These are phyloP conservation scores for Cutaneotrichosporon mucoides DNA, from an alignment of 1,284 basidiomycete species.

Conservation along the genomic window DNA sequence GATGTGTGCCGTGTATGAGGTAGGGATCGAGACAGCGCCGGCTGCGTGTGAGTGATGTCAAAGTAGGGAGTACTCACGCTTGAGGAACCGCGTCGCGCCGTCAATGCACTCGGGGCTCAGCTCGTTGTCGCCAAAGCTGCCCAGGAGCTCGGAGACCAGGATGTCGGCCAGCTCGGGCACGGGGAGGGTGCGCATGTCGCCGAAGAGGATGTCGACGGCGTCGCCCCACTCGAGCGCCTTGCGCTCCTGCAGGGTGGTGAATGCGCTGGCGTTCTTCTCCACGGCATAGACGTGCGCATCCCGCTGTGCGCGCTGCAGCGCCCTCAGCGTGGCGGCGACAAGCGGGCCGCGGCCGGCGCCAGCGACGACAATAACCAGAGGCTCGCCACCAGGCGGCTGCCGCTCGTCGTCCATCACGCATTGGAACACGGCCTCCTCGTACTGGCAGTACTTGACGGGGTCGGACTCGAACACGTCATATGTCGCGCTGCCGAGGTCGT, in stretches of 20 bases:
- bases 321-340: slow-evolving; percentile 77
- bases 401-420: slow-evolving; percentile 69
- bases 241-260: slow-evolving; percentile 82
- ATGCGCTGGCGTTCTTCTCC: slow-evolving; percentile 94
- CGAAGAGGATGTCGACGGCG: slow-evolving; percentile 74
- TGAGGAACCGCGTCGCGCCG: slow-evolving; percentile 86
- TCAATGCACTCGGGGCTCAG: slow-evolving; percentile 96
- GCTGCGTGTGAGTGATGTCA: slow-evolving; percentile 52
- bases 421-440: slow-evolving; percentile 85
- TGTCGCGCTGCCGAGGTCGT: slow-evolving; percentile 89
- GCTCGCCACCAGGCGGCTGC: not conserved
- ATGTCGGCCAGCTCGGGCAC: slow-evolving; percentile 86
- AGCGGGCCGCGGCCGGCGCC: slow-evolving; percentile 94
- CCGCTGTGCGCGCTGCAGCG: slow-evolving; percentile 65
- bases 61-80: slow-evolving; percentile 57
- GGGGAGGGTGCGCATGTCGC: slow-evolving; percentile 84
- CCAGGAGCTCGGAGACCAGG: slow-evolving; percentile 90
- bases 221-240: slow-evolving; percentile 77
- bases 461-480: slow-evolving; percentile 98
- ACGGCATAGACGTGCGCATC: slow-evolving; percentile 76
- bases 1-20: slow-evolving; percentile 90
- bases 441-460: slow-evolving; percentile 91
- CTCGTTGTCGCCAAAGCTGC: slow-evolving; percentile 98
- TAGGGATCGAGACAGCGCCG: slow-evolving; percentile 90
- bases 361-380: slow-evolving; percentile 70